Evolutionary conservation across 2,329 filamentous ascomycete genomes (phyloP).

Genomic region (Clonostachys rhizophaga): DNA sequence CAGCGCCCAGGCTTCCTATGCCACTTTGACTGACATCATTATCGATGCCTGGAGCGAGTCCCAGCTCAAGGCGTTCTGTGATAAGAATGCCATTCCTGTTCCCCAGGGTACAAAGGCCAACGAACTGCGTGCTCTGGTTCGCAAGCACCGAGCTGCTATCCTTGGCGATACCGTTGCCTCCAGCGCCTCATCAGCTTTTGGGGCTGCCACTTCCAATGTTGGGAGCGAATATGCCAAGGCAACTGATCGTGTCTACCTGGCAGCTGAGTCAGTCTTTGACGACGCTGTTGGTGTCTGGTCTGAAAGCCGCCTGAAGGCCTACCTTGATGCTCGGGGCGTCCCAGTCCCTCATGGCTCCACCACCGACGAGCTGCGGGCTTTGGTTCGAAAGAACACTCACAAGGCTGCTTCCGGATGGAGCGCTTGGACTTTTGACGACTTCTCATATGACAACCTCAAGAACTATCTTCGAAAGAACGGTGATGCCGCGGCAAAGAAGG

Average conservation of each 20-base stretch:
- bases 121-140: constrained; percentile 83
- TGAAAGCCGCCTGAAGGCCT: constrained; percentile 72
- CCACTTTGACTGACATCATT: constrained; percentile 74
- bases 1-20: constrained; percentile 65
- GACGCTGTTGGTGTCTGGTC: constrained; percentile 61
- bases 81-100: constrained; percentile 81
- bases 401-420: constrained; percentile 64
- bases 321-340: constrained; percentile 71
- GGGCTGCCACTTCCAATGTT: constrained; percentile 70
- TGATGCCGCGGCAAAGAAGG: constrained; percentile 51
- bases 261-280: constrained; percentile 64
- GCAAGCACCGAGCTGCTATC: constrained; percentile 76
- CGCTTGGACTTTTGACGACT: constrained; percentile 77
- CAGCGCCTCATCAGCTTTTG: constrained; percentile 56
- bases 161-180: constrained; percentile 59
- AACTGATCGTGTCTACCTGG: constrained; percentile 61
- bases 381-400: constrained; percentile 69
- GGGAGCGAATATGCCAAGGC: constrained; percentile 74
- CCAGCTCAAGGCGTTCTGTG: constrained; percentile 86
- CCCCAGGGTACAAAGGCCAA: constrained; percentile 90
- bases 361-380: constrained; percentile 67
- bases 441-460: constrained; percentile 66
- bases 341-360: constrained; percentile 69
- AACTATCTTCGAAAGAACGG: constrained; percentile 47
- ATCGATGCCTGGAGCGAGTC: constrained; percentile 88